phyloP scores from a whole-genome alignment of 352 stramenopile genomes.

The Vaucheria bursata region DNA sequence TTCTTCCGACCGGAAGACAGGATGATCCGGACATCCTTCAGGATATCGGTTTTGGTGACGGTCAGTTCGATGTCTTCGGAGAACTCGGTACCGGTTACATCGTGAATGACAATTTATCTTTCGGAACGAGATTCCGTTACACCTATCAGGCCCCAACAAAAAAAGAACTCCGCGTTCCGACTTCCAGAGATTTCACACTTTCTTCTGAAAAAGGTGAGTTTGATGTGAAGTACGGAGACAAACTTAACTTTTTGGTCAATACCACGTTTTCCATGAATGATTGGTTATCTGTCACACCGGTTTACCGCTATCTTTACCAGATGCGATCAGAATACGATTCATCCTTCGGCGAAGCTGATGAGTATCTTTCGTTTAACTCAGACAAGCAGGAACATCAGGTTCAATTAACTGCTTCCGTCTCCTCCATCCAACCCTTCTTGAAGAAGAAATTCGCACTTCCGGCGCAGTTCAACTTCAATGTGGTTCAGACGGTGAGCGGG shows the following conservation, averaged over 20 bases:
- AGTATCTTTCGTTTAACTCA: neutral
- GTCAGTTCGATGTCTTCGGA: neutral
- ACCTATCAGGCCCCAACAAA: neutral
- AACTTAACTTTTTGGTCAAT: neutral
- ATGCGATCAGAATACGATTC: neutral
- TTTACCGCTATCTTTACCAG: neutral
- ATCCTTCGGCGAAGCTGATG: neutral
- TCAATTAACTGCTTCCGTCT: neutral
- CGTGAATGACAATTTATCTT: neutral
- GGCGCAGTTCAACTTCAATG: neutral
- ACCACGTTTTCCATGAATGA: neutral
- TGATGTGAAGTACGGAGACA: neutral
- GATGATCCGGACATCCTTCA: neutral
- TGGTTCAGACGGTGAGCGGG: neutral
- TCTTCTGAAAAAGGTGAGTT: neutral
- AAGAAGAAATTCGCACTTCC: neutral
- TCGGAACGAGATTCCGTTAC: neutral
- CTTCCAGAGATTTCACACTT: neutral
- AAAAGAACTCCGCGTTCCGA: neutral
- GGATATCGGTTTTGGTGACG: neutral
- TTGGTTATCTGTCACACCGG: neutral
- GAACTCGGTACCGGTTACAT: neutral
- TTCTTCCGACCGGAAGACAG: neutral
- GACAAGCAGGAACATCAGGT: neutral
- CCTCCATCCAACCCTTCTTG: constrained; percentile 1